Conservation (phyloP, 208 protist genomes). For the Crithidia thermophila region DNA sequence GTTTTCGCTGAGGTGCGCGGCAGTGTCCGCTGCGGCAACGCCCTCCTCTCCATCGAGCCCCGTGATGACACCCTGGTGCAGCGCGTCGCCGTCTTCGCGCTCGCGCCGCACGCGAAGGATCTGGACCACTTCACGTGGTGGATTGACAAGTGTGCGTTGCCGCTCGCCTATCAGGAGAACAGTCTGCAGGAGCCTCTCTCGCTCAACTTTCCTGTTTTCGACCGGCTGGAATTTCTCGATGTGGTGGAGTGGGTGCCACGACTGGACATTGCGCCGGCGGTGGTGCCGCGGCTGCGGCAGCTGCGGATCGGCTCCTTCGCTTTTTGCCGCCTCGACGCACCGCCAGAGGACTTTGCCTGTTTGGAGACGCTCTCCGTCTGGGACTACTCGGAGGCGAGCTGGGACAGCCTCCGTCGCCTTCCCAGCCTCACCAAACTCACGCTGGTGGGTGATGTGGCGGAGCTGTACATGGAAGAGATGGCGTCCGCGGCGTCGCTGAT, state of each 20-base stretch:
- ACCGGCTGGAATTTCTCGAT: constrained; percentile 2
- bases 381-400: not conserved
- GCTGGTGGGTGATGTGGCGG: not conserved
- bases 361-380: not conserved
- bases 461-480: constrained; percentile 6
- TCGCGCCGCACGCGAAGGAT: not conserved
- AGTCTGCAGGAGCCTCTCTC: constrained; percentile 2
- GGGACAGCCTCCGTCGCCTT: not conserved
- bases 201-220: not conserved
- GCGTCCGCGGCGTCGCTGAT: not conserved
- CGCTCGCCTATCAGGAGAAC: constrained; percentile 3
- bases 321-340: not conserved
- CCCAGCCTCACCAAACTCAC: constrained; percentile 6
- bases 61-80: not conserved
- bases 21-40: constrained; percentile 1
- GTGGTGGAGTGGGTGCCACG: constrained; percentile 17
- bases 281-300: not conserved
- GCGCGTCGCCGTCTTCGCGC: not conserved
- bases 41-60: constrained; percentile 7
- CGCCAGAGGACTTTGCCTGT: not conserved
- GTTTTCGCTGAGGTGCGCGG: constrained; percentile 7
- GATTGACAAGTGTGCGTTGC: constrained; percentile 5
- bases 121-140: constrained; percentile 5
- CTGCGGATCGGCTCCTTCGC: not conserved
- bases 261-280: not conserved